Base-by-base conservation (phyloP, 1,139 yeast species). In the Nakaseomyces kungkrabaensis region DNA sequence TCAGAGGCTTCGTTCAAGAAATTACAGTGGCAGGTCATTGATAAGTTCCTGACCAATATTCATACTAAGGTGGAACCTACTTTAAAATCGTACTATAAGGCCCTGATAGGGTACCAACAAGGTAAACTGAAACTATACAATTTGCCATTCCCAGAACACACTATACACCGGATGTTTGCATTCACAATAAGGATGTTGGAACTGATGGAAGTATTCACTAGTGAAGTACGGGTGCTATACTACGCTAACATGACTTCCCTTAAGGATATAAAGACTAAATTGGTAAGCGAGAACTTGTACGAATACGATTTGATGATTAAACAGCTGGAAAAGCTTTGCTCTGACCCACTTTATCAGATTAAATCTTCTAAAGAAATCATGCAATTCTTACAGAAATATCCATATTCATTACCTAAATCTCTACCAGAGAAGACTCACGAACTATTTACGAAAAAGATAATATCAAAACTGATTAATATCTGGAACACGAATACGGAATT, bases 161-260 rank as follows among this genome's bases (percentile, higher is more conserved):
- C 79, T 0, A 61, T 78, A 50, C 85, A 80, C 57, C 69, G 75
- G 53, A 66, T 78, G 5, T 71, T 77, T 53, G 69, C 79, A 4
- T 50, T 61, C 40, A 49, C 60, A 6, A 50, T 61, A 11, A 55
- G 63, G 44, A 49, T 55, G 8, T 49, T 58, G 34, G 51, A 54
- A 34, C 26, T 61, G 9, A 33, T 56, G 4, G 54, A 58, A 37
- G 55, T 61, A 27, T 48, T 56, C 4, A 51, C 54, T 11, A 54
- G 60, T 40, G 25, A 62, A 17, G 43, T 56, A 8, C 56, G 63
- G 43, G 65, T 61, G 43, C 45, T 62, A 11, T 63, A 59, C 49
- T 34, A 59, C 29, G 63, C 68, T 0, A 61, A 60, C 47, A 56
- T 49, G 47, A 26, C 24, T 1, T 54, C 51, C 47, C 56, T 65